Conservation (phyloP, 371 early-diverging fungal genomes). For the Capillidium rhysosporum region DNA sequence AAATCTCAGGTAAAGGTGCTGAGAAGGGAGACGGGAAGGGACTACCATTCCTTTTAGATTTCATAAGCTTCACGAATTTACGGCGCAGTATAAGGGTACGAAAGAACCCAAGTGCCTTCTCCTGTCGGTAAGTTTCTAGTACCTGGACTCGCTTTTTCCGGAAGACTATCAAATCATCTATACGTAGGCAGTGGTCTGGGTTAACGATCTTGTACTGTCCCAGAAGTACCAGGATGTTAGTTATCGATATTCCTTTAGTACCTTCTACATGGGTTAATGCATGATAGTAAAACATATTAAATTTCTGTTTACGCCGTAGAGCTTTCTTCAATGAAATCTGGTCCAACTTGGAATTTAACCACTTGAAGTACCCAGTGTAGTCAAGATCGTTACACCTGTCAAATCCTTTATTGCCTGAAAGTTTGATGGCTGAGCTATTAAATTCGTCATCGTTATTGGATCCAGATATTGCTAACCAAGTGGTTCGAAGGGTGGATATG, state of each 20-base stretch:
- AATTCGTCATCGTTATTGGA: neutral
- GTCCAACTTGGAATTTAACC: constrained; percentile 14
- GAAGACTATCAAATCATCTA: constrained; percentile 1
- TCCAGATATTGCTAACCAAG: neutral
- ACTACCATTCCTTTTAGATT: neutral
- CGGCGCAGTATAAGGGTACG: constrained; percentile 1
- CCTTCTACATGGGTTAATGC: constrained; percentile 13
- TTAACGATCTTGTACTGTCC: constrained; percentile 1
- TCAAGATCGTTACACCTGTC: neutral
- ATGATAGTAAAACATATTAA: constrained; percentile 15
- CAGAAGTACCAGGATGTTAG: neutral
- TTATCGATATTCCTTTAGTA: neutral
- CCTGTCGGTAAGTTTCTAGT: neutral
- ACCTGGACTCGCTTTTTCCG: neutral
- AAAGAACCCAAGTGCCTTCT: constrained; percentile 4
- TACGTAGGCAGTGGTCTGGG: constrained; percentile 3
- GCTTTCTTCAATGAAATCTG: constrained; percentile 7
- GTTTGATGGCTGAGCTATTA: no score
- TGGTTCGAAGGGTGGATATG: constrained; percentile 15
- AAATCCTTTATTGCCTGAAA: no score
- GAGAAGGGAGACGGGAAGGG: neutral
- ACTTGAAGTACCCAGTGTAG: constrained; percentile 10
- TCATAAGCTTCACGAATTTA: neutral
- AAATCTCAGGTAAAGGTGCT: no score
- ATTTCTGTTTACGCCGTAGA: constrained; percentile 10